These are phyloP conservation scores for Alternaria gaisen DNA, from an alignment of 2,329 filamentous ascomycete genomes.

Conservation along the genomic window DNA sequence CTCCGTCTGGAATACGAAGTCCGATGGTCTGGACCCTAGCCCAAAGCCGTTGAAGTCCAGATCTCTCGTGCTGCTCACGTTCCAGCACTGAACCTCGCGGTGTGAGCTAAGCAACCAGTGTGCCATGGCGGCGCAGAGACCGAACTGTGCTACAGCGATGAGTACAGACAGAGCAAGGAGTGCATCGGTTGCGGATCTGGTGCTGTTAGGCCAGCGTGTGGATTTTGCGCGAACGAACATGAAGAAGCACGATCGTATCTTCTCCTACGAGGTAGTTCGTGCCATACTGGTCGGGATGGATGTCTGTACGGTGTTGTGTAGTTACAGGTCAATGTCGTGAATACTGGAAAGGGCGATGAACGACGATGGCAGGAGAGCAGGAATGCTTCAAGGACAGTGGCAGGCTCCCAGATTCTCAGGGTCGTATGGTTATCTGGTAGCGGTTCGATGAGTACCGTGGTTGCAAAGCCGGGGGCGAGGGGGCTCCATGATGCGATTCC, in stretches of 20 bases:
- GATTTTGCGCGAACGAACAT: constrained; percentile 7
- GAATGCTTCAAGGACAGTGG: background rate
- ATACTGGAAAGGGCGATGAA: background rate
- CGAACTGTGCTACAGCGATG: constrained; percentile 5
- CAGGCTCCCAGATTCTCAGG: background rate
- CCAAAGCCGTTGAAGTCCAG: background rate
- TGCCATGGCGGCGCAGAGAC: constrained; percentile 4
- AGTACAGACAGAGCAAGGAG: background rate
- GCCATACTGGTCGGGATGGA: constrained; percentile 8
- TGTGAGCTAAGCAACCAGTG: background rate
- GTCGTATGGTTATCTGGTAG: background rate
- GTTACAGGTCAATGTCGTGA: background rate
- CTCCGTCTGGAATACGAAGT: background rate
- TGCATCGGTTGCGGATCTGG: background rate
- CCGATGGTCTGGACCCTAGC: background rate
- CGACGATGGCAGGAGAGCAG: background rate
- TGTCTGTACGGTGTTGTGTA: background rate
- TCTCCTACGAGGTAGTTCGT: background rate
- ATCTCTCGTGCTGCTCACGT: background rate
- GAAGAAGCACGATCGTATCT: background rate
- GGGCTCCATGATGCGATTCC: background rate
- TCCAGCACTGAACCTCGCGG: constrained; percentile 1
- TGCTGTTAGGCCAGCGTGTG: constrained; percentile 10
- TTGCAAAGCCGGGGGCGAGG: background rate
- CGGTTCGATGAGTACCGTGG: constrained; percentile 10